These are phyloP conservation scores for Yarrowia osloensis DNA, from an alignment of 805 yeast species.

Conservation along the genomic window DNA sequence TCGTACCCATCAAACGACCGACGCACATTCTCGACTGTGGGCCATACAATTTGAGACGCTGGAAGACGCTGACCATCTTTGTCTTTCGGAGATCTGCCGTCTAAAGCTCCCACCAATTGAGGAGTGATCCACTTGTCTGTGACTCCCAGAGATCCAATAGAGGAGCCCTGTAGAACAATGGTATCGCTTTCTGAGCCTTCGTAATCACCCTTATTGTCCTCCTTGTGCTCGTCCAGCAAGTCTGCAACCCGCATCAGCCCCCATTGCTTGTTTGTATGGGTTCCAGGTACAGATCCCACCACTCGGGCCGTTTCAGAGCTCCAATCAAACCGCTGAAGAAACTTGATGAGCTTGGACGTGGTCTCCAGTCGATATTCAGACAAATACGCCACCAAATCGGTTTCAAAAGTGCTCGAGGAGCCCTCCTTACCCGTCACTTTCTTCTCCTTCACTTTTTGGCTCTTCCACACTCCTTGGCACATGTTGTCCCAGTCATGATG, in stretches of 20 bases:
- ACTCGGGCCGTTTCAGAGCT: conserved; percentile 36
- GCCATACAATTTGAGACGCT: conserved; percentile 46
- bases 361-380: conserved; percentile 35
- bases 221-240: background rate
- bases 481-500: conserved; percentile 41
- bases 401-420: conserved; percentile 33
- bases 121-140: conserved; percentile 36
- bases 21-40: conserved; percentile 48
- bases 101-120: conserved; percentile 3
- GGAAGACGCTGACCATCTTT: background rate
- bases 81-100: background rate
- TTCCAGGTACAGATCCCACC: conserved; percentile 43
- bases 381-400: conserved; percentile 38
- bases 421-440: background rate
- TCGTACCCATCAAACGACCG: conserved; percentile 49
- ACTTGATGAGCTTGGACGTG: conserved; percentile 32
- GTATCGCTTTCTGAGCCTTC: background rate
- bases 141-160: conserved; percentile 39
- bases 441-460: background rate
- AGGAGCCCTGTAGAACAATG: conserved; percentile 38
- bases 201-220: background rate
- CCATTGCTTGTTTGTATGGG: conserved; percentile 14
- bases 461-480: conserved; percentile 42
- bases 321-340: conserved; percentile 39
- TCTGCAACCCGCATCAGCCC: background rate